Evolutionary conservation across 345 rosid species (phyloP).

Genomic region (Salix viminalis): DNA sequence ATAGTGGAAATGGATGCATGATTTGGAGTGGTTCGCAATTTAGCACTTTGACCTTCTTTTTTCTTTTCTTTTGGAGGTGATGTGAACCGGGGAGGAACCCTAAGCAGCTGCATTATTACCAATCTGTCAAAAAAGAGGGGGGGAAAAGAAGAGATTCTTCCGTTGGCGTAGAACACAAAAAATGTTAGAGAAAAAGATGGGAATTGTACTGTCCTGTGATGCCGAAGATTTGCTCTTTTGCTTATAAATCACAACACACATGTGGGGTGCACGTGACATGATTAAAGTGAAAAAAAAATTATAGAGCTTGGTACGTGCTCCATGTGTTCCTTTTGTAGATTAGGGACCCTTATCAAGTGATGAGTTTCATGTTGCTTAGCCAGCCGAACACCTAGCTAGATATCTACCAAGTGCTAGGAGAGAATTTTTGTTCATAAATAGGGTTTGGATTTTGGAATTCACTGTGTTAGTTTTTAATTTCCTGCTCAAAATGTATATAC

Average conservation of each 20-base stretch:
- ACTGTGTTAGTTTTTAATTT: no score
- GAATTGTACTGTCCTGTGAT: not conserved
- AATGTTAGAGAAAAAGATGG: not conserved
- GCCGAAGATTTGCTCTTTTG: not conserved
- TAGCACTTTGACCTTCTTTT: not conserved
- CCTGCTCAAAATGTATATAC: not conserved
- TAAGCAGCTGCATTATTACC: not conserved
- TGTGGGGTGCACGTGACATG: not conserved
- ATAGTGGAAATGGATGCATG: not conserved
- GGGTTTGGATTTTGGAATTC: not conserved
- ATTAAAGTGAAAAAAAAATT: not conserved
- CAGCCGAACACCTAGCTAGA: not conserved
- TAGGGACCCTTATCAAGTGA: not conserved
- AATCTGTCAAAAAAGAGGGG: no score
- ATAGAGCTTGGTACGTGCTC: not conserved
- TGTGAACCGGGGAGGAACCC: not conserved
- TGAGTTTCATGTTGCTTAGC: not conserved
- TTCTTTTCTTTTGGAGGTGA: not conserved
- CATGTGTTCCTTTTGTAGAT: not conserved
- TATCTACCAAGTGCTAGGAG: no score
- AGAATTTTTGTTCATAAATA: not conserved
- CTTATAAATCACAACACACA: not conserved
- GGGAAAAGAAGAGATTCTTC: not conserved
- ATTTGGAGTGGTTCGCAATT: not conserved
- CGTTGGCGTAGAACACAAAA: not conserved